A percentile compares a stretch with the other conserved stretches of the same genome.
Evolutionary conservation across 331 rosid species (phyloP).

Genomic region (Quercus tomentella): DNA sequence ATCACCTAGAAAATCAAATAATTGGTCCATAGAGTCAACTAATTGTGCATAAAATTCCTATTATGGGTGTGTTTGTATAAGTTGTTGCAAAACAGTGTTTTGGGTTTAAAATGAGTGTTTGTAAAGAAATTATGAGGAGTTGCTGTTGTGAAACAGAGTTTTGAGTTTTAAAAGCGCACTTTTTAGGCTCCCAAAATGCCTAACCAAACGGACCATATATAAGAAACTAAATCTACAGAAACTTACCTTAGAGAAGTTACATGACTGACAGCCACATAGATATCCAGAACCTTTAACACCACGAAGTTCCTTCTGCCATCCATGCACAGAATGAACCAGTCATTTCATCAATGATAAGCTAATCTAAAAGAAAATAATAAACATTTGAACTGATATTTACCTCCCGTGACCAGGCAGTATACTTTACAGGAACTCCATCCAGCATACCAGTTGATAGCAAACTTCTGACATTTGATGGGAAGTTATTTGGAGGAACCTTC

Average conservation of each 20-base stretch:
- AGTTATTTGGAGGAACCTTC: conserved; percentile 60
- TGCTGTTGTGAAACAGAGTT: too few species aligned
- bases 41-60: neutral
- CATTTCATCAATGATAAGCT: conserved; percentile 41
- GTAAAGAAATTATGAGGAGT: too few species aligned
- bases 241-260: conserved; percentile 66
- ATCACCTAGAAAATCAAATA: conserved; percentile 41
- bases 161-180: too few species aligned
- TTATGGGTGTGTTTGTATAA: too few species aligned
- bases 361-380: conserved; percentile 28
- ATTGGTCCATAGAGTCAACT: neutral
- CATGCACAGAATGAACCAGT: conserved; percentile 43
- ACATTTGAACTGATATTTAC: conserved; percentile 49
- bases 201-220: too few species aligned
- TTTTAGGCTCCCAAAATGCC: too few species aligned
- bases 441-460: conserved; percentile 87
- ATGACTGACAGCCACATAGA: conserved; percentile 59
- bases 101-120: too few species aligned
- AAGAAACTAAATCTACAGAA: neutral
- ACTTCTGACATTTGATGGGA: conserved; percentile 81
- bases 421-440: conserved; percentile 84
- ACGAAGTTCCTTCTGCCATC: conserved; percentile 65
- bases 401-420: conserved; percentile 80
- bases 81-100: too few species aligned
- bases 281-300: conserved; percentile 72